Evolutionary conservation across 495 filamentous ascomycete genomes (phyloP), one percentile per base, ranked within the genome.

Genomic region (Lasiosphaeris hirsuta): DNA sequence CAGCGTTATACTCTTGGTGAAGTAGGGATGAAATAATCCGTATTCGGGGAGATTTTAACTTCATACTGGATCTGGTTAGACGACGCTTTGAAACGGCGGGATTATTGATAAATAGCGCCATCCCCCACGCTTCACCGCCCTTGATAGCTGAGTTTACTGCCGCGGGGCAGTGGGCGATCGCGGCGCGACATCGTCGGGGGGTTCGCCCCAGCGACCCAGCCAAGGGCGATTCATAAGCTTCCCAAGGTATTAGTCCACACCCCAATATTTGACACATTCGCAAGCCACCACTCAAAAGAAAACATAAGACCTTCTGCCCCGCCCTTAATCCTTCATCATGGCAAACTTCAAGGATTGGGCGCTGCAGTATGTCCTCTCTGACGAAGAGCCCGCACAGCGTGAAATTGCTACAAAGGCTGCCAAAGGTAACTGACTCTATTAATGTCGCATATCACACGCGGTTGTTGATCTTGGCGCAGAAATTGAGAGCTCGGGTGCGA

Each of bases 301-400:
- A 23, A 23, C 10, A 38, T 10, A 34, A 34, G 17, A n/a, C 11
- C 30, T 15, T 7, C 35, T n/a, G 30, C 18, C 23, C 33, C 35
- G 56, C 33, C 51, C 40, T 56, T 23, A 54, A 23, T 44, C 41
- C 44, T 36, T 44, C 39, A 67, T 46, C 52, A 77, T 77, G 75
- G 72, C 72, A 23, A 72, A 63, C 57, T 79, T 77, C 57, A 74
- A 73, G 49, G 71, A 76, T 45, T 74, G 72, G 63, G 76, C 76
- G 37, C 63, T 78, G 52, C 64, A 76, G 54, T 79, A 77, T 63
- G 76, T 79, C 52, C 75, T 79, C 56, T 60, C 72, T 4, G 76
- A 79, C 43, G 73, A 76, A 13, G 68, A 70, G 30, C 59, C 65
- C 7, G 59, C 60, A 34, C 69, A 68, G 44, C 57, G 55, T 30